A percentile compares a stretch with the other conserved stretches of the same genome.
These are phyloP conservation scores for Stagonosporopsis vannaccii DNA, from an alignment of 2,329 filamentous ascomycete genomes.

Conservation along the genomic window DNA sequence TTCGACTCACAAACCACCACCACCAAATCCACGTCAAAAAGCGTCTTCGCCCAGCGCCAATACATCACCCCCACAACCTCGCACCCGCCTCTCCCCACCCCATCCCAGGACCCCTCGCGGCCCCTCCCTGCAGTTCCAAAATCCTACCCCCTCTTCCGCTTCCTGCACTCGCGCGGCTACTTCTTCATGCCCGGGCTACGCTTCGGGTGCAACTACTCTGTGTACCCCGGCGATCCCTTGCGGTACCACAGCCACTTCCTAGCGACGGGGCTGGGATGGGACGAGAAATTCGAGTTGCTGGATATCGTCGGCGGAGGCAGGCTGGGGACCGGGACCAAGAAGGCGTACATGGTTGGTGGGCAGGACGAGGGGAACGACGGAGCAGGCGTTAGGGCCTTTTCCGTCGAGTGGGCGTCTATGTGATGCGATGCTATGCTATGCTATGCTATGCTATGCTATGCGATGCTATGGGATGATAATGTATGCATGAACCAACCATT, in stretches of 20 bases:
- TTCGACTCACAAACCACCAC: slow-evolving; percentile 32
- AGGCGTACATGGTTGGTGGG: slow-evolving; percentile 87
- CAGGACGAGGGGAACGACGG: slow-evolving; percentile 43
- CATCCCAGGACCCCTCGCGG: slow-evolving; percentile 20
- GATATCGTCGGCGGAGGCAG: slow-evolving; percentile 87
- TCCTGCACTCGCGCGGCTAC: slow-evolving; percentile 80
- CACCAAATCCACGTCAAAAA: slow-evolving; percentile 20
- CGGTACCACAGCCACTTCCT: slow-evolving; percentile 96
- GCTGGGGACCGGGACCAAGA: slow-evolving; percentile 94
- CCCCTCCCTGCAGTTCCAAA: slow-evolving; percentile 47
- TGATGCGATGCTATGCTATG: slow-evolving; percentile 55
- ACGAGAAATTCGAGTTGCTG: slow-evolving; percentile 83
- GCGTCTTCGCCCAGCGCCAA: slow-evolving; percentile 34
- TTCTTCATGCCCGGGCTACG: slow-evolving; percentile 91
- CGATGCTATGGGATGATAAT: background rate
- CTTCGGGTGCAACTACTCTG: slow-evolving; percentile 92
- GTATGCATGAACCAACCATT: slow-evolving; percentile 5
- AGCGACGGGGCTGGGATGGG: slow-evolving; percentile 83
- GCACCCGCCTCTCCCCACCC: slow-evolving; percentile 46
- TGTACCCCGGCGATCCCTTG: slow-evolving; percentile 93
- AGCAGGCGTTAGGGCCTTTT: slow-evolving; percentile 72
- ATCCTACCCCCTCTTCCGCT: slow-evolving; percentile 76
- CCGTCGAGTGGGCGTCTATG: slow-evolving; percentile 94
- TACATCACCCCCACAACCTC: slow-evolving; percentile 57
- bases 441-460: too few relatives aligned